Evolutionary conservation across 805 yeast species (phyloP).

Genomic region (Sugiyamaella qingdaonensis): DNA sequence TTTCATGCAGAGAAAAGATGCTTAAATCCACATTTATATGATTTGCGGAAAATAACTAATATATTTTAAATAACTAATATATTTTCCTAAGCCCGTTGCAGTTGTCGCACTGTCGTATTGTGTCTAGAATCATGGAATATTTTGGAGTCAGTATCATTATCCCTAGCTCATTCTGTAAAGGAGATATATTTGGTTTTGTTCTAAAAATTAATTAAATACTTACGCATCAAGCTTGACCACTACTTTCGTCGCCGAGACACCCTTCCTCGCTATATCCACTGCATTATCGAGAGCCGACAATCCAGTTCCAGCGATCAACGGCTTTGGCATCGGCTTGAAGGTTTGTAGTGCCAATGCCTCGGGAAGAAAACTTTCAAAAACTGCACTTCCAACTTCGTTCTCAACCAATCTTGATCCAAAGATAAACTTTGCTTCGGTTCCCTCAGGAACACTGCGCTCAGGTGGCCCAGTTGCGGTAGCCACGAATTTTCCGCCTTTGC

Average conservation of each 20-base stretch:
- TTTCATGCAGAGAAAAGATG: too few relatives aligned
- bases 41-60: too few relatives aligned
- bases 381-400: background rate
- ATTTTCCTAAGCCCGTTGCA: too few relatives aligned
- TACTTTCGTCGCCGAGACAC: slow-evolving; percentile 9
- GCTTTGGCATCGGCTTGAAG: background rate
- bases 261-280: background rate
- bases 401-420: background rate
- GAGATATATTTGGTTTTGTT: too few relatives aligned
- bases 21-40: too few relatives aligned
- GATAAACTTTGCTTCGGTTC: slow-evolving; percentile 1
- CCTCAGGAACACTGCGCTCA: background rate
- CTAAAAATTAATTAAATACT: too few relatives aligned
- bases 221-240: slow-evolving; percentile 1
- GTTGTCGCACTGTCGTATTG: too few relatives aligned
- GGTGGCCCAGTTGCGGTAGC: background rate
- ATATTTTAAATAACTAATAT: too few relatives aligned
- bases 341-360: background rate
- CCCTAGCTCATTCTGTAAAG: too few relatives aligned
- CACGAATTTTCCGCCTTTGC: background rate
- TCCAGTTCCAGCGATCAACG: slow-evolving; percentile 4
- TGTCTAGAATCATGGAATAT: too few relatives aligned
- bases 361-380: background rate
- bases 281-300: background rate
- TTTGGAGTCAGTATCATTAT: too few relatives aligned